phyloP scores from a whole-genome alignment of 768 basidiomycete genomes.

The Xerocomellus amylosporus region DNA sequence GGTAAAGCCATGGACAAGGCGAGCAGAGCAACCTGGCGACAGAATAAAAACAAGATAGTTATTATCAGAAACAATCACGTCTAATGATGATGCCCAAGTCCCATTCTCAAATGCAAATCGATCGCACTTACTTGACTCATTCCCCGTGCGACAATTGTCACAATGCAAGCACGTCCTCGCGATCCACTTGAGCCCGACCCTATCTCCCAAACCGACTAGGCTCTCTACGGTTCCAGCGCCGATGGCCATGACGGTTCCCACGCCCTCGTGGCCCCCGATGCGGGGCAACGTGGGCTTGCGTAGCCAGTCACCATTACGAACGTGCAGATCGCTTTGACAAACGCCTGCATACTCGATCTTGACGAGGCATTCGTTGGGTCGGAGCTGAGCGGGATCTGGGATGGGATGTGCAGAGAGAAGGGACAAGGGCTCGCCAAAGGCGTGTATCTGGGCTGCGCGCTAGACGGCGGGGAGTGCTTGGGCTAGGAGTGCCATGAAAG shows the following conservation, averaged over 20 bases:
- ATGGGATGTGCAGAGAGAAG: conserved; percentile 17
- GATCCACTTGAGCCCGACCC: conserved; percentile 45
- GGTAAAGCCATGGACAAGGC: conserved; percentile 32
- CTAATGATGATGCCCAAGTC: neutral
- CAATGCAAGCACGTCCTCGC: conserved; percentile 40
- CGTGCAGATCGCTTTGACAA: conserved; percentile 43
- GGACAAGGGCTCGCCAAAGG: conserved; percentile 12
- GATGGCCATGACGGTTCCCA: conserved; percentile 44
- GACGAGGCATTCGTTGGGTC: conserved; percentile 35
- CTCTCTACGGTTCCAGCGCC: conserved; percentile 33
- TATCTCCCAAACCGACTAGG: conserved; percentile 36
- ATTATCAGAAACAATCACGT: neutral
- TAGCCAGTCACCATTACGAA: conserved; percentile 38
- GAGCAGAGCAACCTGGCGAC: conserved; percentile 13
- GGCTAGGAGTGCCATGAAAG: neutral
- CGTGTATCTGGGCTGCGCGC: conserved; percentile 24
- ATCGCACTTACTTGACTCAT: conserved; percentile 30
- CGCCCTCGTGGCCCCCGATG: conserved; percentile 48
- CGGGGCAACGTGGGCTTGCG: conserved; percentile 28
- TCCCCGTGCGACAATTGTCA: conserved; percentile 38
- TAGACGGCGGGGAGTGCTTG: conserved; percentile 22
- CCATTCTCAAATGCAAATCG: neutral
- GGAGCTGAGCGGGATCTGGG: conserved; percentile 13
- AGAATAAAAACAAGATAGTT: neutral
- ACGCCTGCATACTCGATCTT: conserved; percentile 43